Evolutionary conservation across 164 flowering plant species (phyloP).

Genomic region (Chimonanthus salicifolius): DNA sequence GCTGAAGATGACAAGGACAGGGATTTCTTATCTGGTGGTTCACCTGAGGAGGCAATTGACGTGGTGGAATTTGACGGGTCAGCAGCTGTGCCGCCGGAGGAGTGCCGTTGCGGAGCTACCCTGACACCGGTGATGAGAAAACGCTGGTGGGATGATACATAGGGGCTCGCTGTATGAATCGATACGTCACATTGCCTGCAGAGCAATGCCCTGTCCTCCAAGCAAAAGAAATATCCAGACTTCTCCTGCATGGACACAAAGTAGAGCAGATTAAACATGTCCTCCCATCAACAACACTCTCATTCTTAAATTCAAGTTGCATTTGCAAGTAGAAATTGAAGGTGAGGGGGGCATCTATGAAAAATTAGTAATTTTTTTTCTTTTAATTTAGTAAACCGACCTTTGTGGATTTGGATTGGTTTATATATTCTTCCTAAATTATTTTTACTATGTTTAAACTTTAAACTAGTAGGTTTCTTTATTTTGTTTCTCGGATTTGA

Average conservation of each 20-base stretch:
- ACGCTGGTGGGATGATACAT: constrained; percentile 26
- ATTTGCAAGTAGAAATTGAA: too few relatives aligned
- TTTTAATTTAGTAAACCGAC: too few relatives aligned
- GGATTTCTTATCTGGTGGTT: not conserved
- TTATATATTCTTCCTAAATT: too few relatives aligned
- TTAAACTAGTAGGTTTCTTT: too few relatives aligned
- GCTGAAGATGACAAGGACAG: not conserved
- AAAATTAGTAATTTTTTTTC: too few relatives aligned
- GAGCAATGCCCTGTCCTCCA: constrained; percentile 32
- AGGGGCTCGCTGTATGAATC: constrained; percentile 21
- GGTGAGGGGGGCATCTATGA: too few relatives aligned
- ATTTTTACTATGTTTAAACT: too few relatives aligned
- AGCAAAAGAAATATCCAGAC: constrained; percentile 29
- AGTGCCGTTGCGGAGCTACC: constrained; percentile 21
- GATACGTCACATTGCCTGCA: constrained; percentile 29
- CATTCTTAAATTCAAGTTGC: not conserved
- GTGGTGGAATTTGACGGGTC: constrained; percentile 2
- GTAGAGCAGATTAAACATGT: not conserved
- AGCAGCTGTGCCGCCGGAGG: not conserved
- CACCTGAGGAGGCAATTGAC: not conserved
- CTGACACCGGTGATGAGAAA: constrained; percentile 29
- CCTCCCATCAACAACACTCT: not conserved
- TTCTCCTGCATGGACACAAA: constrained; percentile 18
- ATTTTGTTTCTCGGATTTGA: too few relatives aligned
- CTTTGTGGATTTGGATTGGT: too few relatives aligned